Percentiles rank a stretch among this genome's conserved stretches.
phyloP scores from a whole-genome alignment of 2,329 filamentous ascomycete species.

The Colletotrichum orchidophilum region DNA sequence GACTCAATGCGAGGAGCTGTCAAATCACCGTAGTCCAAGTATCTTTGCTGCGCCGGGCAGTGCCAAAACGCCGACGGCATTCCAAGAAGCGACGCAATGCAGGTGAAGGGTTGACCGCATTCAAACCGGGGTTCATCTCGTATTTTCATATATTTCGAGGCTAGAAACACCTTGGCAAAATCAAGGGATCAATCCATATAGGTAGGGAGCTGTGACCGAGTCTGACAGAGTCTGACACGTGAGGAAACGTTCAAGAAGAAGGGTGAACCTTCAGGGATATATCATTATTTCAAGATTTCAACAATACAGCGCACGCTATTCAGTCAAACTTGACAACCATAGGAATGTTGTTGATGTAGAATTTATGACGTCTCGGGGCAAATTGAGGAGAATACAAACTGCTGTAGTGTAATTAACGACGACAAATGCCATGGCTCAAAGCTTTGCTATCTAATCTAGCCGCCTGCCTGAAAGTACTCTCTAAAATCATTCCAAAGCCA shows the following conservation, averaged over 20 bases:
- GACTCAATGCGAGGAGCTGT: not conserved
- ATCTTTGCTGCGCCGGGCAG: not conserved
- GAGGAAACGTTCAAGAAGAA: not conserved
- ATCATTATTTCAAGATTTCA: too few relatives aligned
- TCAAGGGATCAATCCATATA: not conserved
- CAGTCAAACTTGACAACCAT: not conserved
- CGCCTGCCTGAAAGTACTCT: too few relatives aligned
- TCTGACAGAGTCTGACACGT: not conserved
- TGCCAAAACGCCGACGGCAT: not conserved
- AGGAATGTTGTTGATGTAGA: not conserved
- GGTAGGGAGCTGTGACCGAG: not conserved
- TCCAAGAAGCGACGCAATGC: not conserved
- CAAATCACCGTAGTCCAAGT: not conserved
- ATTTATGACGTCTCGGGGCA: not conserved
- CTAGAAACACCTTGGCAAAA: not conserved
- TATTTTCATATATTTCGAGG: not conserved
- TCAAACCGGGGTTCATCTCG: not conserved
- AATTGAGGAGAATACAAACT: too few relatives aligned
- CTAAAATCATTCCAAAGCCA: too few relatives aligned
- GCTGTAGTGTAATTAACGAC: too few relatives aligned
- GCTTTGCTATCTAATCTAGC: too few relatives aligned
- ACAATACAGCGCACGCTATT: too few relatives aligned
- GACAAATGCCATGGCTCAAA: too few relatives aligned
- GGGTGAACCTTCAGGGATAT: not conserved
- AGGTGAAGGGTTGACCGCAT: not conserved